Evolutionary conservation across 441 rosid genomes (phyloP).

Genomic region (Euphorbia celastroides): DNA sequence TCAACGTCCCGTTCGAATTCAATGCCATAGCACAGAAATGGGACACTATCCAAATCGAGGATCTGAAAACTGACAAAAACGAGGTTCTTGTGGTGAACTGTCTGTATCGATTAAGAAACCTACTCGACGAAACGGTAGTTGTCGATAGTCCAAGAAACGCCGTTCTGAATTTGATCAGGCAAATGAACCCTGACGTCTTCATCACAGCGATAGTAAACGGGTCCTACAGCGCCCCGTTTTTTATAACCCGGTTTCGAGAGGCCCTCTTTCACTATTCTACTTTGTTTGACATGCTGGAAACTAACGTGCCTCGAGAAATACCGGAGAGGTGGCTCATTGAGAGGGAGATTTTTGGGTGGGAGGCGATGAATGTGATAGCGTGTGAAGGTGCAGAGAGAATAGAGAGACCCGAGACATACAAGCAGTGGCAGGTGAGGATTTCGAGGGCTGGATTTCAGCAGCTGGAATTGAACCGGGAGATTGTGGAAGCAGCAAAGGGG

Average conservation of each 20-base stretch:
- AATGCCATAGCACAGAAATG: constrained; percentile 55
- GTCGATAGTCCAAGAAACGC: constrained; percentile 56
- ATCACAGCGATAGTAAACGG: constrained; percentile 46
- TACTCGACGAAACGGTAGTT: constrained; percentile 73
- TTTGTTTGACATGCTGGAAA: constrained; percentile 41
- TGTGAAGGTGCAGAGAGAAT: constrained; percentile 55
- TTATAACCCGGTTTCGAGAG: constrained; percentile 46
- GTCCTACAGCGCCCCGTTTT: constrained; percentile 43
- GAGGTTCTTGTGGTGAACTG: constrained; percentile 75
- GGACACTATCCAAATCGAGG: constrained; percentile 61
- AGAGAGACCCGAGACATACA: constrained; percentile 82
- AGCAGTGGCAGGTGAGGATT: constrained; percentile 74
- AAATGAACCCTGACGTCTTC: constrained; percentile 54
- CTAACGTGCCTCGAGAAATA: constrained; percentile 25
- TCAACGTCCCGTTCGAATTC: constrained; percentile 56
- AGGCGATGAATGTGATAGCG: constrained; percentile 42
- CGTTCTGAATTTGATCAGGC: constrained; percentile 56
- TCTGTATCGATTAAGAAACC: constrained; percentile 53
- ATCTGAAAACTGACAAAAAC: constrained; percentile 46
- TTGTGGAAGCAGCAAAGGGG: constrained; percentile 40
- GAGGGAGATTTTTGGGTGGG: constrained; percentile 38
- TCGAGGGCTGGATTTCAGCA: constrained; percentile 66
- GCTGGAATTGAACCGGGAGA: constrained; percentile 38
- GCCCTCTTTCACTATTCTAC: constrained; percentile 52
- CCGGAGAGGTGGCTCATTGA: constrained; percentile 50